Percentiles rank a stretch among this genome's conserved stretches.
Conservation (phyloP, 2,329 filamentous ascomycete genomes). For the Pseudocercospora vitis region DNA sequence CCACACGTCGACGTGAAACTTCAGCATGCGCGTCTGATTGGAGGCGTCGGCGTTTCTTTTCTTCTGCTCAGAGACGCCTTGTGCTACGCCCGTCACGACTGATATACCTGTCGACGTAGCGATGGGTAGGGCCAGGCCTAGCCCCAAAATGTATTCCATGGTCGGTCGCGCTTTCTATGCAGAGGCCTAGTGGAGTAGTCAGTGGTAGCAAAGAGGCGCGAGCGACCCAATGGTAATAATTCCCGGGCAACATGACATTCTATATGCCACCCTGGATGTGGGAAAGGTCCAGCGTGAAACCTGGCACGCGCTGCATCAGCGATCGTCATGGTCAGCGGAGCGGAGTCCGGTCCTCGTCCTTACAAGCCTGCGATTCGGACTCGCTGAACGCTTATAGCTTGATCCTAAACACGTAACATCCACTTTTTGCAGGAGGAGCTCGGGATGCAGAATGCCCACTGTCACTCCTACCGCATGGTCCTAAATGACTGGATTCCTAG, state of each 20-base stretch:
- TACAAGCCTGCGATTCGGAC: too few species aligned
- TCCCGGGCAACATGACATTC: not conserved
- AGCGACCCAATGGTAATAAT: conserved; percentile 8
- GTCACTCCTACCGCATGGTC: too few species aligned
- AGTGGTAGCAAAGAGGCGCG: not conserved
- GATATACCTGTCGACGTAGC: conserved; percentile 47
- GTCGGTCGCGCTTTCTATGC: not conserved
- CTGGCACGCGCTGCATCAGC: conserved; percentile 15
- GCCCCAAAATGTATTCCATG: conserved; percentile 39
- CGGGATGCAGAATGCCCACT: too few species aligned
- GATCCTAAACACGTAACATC: too few species aligned
- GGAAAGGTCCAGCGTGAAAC: conserved; percentile 12
- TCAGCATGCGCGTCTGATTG: conserved; percentile 53
- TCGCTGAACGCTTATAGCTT: too few species aligned
- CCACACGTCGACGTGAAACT: conserved; percentile 51
- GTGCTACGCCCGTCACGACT: conserved; percentile 52
- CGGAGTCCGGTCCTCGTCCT: conserved; percentile 3
- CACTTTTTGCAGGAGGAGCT: too few species aligned
- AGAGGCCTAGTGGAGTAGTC: not conserved
- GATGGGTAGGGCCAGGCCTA: conserved; percentile 38
- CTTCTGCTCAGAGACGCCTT: conserved; percentile 52
- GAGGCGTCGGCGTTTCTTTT: conserved; percentile 52
- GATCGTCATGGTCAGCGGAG: conserved; percentile 16
- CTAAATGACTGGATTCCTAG: too few species aligned
- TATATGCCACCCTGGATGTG: not conserved